A percentile compares a stretch with the other conserved stretches of the same genome.
phyloP scores from a whole-genome alignment of 2,329 filamentous ascomycete genomes.

The Exophiala sp. region DNA sequence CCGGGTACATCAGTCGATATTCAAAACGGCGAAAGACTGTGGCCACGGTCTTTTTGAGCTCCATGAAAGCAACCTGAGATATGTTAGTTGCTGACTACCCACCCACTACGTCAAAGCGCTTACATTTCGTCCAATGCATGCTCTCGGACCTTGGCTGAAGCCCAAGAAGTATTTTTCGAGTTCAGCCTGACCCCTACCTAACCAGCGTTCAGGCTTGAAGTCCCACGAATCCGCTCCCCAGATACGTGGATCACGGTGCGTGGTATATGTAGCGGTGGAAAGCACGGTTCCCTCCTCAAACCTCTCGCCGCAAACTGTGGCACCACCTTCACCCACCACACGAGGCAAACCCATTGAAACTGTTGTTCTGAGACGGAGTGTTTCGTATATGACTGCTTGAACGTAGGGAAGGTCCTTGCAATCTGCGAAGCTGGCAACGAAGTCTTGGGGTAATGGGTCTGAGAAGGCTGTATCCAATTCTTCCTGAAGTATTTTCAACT shows the following conservation, averaged over 20 bases:
- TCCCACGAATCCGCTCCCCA: background rate
- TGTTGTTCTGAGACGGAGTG: constrained; percentile 23
- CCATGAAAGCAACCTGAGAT: constrained; percentile 1
- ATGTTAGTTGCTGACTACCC: no score
- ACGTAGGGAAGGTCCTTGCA: constrained; percentile 30
- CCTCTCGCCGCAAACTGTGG: background rate
- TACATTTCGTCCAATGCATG: background rate
- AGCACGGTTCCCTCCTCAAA: background rate
- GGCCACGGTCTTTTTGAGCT: constrained; percentile 6
- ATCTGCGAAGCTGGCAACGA: background rate
- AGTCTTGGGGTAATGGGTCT: background rate
- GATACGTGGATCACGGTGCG: background rate
- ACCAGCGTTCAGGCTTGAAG: background rate
- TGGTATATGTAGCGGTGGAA: background rate
- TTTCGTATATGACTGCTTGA: constrained; percentile 32
- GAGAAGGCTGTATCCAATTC: background rate
- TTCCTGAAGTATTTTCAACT: background rate
- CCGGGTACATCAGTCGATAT: background rate
- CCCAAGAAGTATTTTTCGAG: background rate
- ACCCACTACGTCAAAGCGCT: no score
- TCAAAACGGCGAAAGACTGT: constrained; percentile 4
- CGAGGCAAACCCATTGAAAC: constrained; percentile 9
- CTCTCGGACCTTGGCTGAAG: background rate
- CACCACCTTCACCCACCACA: constrained; percentile 21
- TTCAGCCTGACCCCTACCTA: background rate